Conservation (phyloP, 768 basidiomycete genomes). For the Suillus subalutaceus region DNA sequence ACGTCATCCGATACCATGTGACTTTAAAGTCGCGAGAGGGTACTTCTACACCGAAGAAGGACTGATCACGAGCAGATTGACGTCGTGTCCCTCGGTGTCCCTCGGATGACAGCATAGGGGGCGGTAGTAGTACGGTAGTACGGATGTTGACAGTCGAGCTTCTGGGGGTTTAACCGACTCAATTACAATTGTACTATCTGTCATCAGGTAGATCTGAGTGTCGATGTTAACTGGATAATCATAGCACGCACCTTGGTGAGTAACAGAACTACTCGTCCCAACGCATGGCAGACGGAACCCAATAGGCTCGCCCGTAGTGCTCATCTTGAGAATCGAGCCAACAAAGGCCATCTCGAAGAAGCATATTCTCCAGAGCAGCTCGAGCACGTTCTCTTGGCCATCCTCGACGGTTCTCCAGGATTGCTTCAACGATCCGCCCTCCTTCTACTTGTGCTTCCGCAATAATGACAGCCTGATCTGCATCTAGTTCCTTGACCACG, state of each 20-base stretch:
- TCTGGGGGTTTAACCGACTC: background rate
- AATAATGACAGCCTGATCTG: slow-evolving; percentile 83
- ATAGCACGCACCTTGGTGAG: background rate
- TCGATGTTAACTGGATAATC: background rate
- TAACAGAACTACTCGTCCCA: slow-evolving; percentile 63
- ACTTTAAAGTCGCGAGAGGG: no score
- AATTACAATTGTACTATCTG: background rate
- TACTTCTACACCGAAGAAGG: no score
- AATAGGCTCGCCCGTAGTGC: slow-evolving; percentile 67
- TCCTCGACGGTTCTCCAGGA: slow-evolving; percentile 59
- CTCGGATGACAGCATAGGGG: background rate
- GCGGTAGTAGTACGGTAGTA: no score
- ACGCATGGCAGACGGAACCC: slow-evolving; percentile 86
- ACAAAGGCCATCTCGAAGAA: slow-evolving; percentile 86
- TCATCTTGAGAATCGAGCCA: slow-evolving; percentile 95
- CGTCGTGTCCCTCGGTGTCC: background rate
- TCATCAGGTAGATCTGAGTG: background rate
- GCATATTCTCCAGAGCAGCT: slow-evolving; percentile 86
- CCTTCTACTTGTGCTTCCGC: slow-evolving; percentile 69
- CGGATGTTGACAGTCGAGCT: background rate
- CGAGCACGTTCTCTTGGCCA: slow-evolving; percentile 83
- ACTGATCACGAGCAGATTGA: no score
- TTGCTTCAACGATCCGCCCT: slow-evolving; percentile 69
- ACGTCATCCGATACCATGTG: background rate
- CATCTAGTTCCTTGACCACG: slow-evolving; percentile 88